Base-by-base conservation (phyloP, 139 green algal species). In the Raphidocelis subcapitata region DNA sequence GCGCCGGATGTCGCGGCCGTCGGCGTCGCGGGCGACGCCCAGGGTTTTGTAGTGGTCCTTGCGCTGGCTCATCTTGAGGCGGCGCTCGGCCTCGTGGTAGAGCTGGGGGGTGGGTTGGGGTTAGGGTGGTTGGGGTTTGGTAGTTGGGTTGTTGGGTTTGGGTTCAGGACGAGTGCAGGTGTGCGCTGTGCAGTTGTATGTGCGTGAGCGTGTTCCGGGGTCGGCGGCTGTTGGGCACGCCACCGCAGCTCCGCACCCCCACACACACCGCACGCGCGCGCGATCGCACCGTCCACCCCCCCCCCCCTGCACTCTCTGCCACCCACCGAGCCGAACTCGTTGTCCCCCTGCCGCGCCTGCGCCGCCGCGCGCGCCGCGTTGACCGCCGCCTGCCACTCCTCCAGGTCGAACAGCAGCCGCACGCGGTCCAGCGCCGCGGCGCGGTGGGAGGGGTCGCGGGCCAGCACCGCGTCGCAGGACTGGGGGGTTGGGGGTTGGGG, bases 21-120 rank as follows among this genome's bases (percentile, higher is more conserved):
- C 77, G 1, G 89, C 89, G 31, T 67, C 63, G 41, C 31, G 44
- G 28, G 57, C 75, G 3, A 94, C 65, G 3, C 79, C 84, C 26
- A 94, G 80, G 10, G 90, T 68, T 44, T 81, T 80, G 81, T 94
- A 94, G 77, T 92, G 93, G 73, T 94, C 82, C 33, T 89, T 89
- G 14, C 81, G 69, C 67, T 81, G 70, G 15, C 59, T 31, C 52
- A 88, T 79, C 81, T 89, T 86, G 15, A 85, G 72, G 51, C 47
- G 66, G 70, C 59, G 63, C 54, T 88, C 83, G n/a, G 77, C 67
- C 47, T 86, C 83, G 14, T 70, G 74, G 3, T 73, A 67, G 24
- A 89, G 67, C 73, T 81, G 72, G 47, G 10, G 21, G 24, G 52
- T 16, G 52, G 52, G 21, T 10, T 28, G 24, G 52, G 15, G 5